Conservation (phyloP, 1,284 basidiomycete species). For the Lignosus rhinocerotis region DNA sequence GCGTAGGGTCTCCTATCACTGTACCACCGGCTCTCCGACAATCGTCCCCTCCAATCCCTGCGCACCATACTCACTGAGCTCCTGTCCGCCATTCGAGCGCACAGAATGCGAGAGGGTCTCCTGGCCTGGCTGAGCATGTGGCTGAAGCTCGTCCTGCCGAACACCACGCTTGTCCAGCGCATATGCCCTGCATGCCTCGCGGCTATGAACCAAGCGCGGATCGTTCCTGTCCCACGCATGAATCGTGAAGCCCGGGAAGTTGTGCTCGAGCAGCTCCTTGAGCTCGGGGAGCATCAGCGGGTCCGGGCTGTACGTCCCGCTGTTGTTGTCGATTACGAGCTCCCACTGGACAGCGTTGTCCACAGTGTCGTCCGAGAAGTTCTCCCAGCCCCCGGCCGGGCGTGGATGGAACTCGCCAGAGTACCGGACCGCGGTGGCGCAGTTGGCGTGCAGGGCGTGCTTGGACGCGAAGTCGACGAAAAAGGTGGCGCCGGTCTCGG, state of each 20-base stretch:
- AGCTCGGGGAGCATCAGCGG: slow-evolving; percentile 53
- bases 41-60: slow-evolving; percentile 3
- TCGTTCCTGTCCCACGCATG: slow-evolving; percentile 59
- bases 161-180: slow-evolving; percentile 58
- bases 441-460: slow-evolving; percentile 46
- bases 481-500: slow-evolving; percentile 78
- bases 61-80: background rate
- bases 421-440: slow-evolving; percentile 56
- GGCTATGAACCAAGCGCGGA: slow-evolving; percentile 54
- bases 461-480: slow-evolving; percentile 83
- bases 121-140: slow-evolving; percentile 54
- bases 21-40: slow-evolving; percentile 5
- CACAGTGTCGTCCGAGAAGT: slow-evolving; percentile 51
- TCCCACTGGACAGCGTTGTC: slow-evolving; percentile 68
- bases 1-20: background rate
- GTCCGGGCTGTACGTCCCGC: slow-evolving; percentile 74
- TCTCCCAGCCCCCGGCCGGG: slow-evolving; percentile 66
- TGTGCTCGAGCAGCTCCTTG: slow-evolving; percentile 60
- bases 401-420: slow-evolving; percentile 79
- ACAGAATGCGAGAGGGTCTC: slow-evolving; percentile 43
- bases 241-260: slow-evolving; percentile 67
- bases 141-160: slow-evolving; percentile 58
- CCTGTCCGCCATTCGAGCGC: background rate
- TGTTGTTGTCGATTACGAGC: slow-evolving; percentile 76
- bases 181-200: slow-evolving; percentile 65